phyloP scores from a whole-genome alignment of 2,329 filamentous ascomycete species.

The Cladorrhinum sp. region DNA sequence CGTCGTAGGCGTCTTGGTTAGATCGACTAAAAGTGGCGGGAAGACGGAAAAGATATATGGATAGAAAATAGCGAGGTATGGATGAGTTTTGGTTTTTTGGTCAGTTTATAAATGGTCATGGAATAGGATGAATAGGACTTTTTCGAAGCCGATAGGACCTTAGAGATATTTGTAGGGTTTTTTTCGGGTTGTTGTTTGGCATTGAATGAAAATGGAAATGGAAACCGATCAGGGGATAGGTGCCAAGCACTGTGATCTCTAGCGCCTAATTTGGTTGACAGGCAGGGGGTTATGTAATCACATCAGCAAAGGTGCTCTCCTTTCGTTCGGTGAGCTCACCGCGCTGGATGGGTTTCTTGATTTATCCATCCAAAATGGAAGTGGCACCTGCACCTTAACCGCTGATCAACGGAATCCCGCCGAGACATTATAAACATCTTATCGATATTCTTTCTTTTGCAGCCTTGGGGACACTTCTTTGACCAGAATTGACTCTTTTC shows the following conservation, averaged over 20 bases:
- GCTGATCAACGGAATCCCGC: not conserved
- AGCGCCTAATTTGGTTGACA: not conserved
- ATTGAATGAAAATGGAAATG: not conserved
- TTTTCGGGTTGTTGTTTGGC: not conserved
- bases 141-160: not conserved
- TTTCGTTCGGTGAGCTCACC: conserved; percentile 16
- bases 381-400: not conserved
- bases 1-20: not conserved
- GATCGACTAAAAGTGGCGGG: not conserved
- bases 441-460: conserved; percentile 7
- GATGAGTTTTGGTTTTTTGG: conserved; percentile 1
- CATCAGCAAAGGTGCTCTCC: not conserved
- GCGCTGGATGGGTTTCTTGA: not conserved
- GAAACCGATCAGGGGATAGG: not conserved
- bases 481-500: not conserved
- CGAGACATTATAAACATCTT: not conserved
- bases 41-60: not conserved
- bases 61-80: conserved; percentile 1
- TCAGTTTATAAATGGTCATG: not conserved
- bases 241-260: not conserved
- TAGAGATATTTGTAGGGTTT: not conserved
- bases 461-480: not conserved
- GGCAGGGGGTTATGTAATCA: conserved; percentile 7
- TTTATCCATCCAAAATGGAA: not conserved
- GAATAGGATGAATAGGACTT: not conserved